Evolutionary conservation across 1,284 basidiomycete species (phyloP), one percentile per base, ranked within the genome.

Genomic region (Pseudozyma thailandica): DNA sequence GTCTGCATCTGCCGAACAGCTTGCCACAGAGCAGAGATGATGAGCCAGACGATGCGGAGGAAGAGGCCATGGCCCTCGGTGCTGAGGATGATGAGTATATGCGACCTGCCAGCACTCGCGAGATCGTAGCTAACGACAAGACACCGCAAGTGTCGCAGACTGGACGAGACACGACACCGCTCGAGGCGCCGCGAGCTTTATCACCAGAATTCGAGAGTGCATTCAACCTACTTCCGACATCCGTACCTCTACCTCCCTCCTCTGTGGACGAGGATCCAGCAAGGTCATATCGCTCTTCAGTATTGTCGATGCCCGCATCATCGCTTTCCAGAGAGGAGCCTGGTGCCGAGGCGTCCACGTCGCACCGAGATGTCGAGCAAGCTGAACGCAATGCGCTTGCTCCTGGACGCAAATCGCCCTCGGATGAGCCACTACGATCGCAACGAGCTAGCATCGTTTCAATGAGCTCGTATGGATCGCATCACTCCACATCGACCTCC

Each of bases 371-470:
- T 7, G 33, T n/a, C 15, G 33, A n/a, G 27, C 38, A 27, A 20
- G 25, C 4, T 18, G 18, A 10, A 39, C 18, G 15, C 25, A 37
- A 35, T n/a, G 33, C 33, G 26, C 53, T 39, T 5, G 23, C 25
- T 6, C n/a, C 46, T 1, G 50, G 30, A 0, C 41, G 30, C 16
- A n/a, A 31, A 10, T 57, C 61, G 16, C 45, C 54, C 28, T 50
- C 42, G 18, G 61, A 64, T 26, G 61, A 53, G 25, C 61, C 61
- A 7, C 28, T 57, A 3, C 54, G 50, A 20, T 64, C 61, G 6
- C 50, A 41, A 46, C 45, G 54, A 30, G 61, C 61, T 2, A 64
- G 61, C 50, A 50, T 65, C 37, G 44, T 65, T 6, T 65, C 62
- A 1, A 56, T 48, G 49, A 47, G 53, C 53, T 58, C 60, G 2